These are phyloP conservation scores for Fonsecaea multimorphosa DNA, from an alignment of 2,329 filamentous ascomycete genomes.

Conservation along the genomic window DNA sequence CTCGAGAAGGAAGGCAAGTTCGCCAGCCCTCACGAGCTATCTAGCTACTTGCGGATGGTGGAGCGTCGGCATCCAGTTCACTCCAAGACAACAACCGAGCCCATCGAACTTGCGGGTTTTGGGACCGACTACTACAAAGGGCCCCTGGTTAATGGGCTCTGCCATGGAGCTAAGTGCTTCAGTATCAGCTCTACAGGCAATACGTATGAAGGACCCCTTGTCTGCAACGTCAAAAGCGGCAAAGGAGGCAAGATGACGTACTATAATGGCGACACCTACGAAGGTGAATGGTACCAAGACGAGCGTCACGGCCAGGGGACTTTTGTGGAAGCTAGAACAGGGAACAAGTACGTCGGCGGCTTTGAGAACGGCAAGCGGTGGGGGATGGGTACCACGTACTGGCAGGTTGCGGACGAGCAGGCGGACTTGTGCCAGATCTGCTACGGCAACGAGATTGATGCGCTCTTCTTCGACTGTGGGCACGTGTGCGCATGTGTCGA, in stretches of 20 bases:
- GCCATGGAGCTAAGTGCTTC: slow-evolving; percentile 60
- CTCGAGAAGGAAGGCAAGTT: slow-evolving; percentile 43
- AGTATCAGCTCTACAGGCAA: slow-evolving; percentile 61
- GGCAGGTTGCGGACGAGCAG: slow-evolving; percentile 67
- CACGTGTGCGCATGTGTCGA: slow-evolving; percentile 66
- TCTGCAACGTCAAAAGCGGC: slow-evolving; percentile 60
- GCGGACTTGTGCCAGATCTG: slow-evolving; percentile 66
- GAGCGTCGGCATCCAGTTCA: slow-evolving; percentile 35
- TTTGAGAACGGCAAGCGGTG: slow-evolving; percentile 66
- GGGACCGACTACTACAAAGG: slow-evolving; percentile 62
- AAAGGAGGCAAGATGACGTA: slow-evolving; percentile 62
- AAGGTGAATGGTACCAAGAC: slow-evolving; percentile 55
- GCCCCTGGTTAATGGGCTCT: slow-evolving; percentile 55
- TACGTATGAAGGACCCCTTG: slow-evolving; percentile 62
- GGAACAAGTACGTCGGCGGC: slow-evolving; percentile 66
- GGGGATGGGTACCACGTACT: slow-evolving; percentile 67
- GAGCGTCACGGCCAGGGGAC: slow-evolving; percentile 62
- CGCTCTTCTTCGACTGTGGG: slow-evolving; percentile 68
- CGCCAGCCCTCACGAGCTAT: slow-evolving; percentile 30
- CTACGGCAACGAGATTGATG: slow-evolving; percentile 65
- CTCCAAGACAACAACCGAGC: slow-evolving; percentile 32
- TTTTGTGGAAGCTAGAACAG: slow-evolving; percentile 61
- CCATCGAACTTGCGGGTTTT: slow-evolving; percentile 59
- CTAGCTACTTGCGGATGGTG: slow-evolving; percentile 32
- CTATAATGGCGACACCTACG: slow-evolving; percentile 58